Conservation (phyloP, 2,329 filamentous ascomycete genomes). For the Thermoascus crustaceus region DNA sequence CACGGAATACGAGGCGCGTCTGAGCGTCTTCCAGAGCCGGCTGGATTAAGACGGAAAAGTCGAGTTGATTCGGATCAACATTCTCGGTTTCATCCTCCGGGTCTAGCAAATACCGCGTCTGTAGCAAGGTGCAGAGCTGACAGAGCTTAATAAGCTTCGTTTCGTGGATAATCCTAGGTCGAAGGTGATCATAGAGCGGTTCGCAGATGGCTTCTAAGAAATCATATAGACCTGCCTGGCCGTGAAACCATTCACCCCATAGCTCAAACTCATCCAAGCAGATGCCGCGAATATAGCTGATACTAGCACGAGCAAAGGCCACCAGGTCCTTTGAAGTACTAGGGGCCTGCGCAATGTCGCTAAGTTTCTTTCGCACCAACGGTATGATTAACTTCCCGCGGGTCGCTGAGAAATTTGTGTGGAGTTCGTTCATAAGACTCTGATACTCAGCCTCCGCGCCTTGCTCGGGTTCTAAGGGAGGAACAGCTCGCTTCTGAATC, state of each 20-base stretch:
- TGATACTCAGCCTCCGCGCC: slow-evolving; percentile 57
- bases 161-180: slow-evolving; percentile 59
- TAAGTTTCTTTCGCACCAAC: slow-evolving; percentile 53
- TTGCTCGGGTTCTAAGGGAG: slow-evolving; percentile 51
- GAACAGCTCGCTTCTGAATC: slow-evolving; percentile 58
- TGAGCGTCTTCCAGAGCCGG: slow-evolving; percentile 61
- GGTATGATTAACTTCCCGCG: slow-evolving; percentile 52
- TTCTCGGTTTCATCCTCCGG: slow-evolving; percentile 47
- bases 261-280: slow-evolving; percentile 61
- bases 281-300: slow-evolving; percentile 57
- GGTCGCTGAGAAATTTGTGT: slow-evolving; percentile 55
- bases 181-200: slow-evolving; percentile 58
- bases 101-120: slow-evolving; percentile 57
- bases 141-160: slow-evolving; percentile 58
- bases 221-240: slow-evolving; percentile 54
- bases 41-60: slow-evolving; percentile 55
- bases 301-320: slow-evolving; percentile 55
- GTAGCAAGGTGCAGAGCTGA: slow-evolving; percentile 57
- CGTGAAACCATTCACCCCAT: slow-evolving; percentile 60
- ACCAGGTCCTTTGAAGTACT: slow-evolving; percentile 57
- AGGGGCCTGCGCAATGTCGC: slow-evolving; percentile 48
- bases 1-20: slow-evolving; percentile 57
- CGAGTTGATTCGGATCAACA: slow-evolving; percentile 46
- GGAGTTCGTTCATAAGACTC: slow-evolving; percentile 57
- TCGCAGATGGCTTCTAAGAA: slow-evolving; percentile 61